These are phyloP conservation scores for Magnusiomyces ingens DNA, from an alignment of 1,139 yeast genomes.

Conservation along the genomic window DNA sequence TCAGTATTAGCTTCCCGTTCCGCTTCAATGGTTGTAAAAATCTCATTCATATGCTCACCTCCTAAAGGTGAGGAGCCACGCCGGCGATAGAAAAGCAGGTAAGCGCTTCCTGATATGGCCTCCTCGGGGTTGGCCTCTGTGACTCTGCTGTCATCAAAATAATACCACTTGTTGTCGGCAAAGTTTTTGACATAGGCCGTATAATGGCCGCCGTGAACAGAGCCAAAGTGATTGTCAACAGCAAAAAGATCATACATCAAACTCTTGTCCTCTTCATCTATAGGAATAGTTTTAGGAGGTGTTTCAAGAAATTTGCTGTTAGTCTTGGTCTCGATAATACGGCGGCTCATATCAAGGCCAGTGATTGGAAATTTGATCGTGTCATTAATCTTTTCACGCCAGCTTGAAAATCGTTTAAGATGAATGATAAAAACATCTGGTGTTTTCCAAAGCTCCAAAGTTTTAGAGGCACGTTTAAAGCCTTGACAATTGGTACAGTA, in stretches of 20 bases:
- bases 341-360: conserved; percentile 63
- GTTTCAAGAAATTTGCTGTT: conserved; percentile 19
- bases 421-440: conserved; percentile 90
- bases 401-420: conserved; percentile 81
- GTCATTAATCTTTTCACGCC: conserved; percentile 84
- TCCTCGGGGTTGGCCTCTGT: conserved; percentile 50
- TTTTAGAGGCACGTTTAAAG: conserved; percentile 85
- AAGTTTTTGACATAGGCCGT: conserved; percentile 84
- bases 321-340: conserved; percentile 38
- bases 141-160: conserved; percentile 82
- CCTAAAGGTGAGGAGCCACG: conserved; percentile 38
- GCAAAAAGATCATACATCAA: conserved; percentile 75
- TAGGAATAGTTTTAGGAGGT: background rate
- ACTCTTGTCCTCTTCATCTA: conserved; percentile 32
- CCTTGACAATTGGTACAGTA: conserved; percentile 86
- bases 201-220: conserved; percentile 96
- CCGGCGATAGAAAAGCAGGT: conserved; percentile 73
- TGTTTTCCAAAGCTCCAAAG: conserved; percentile 83
- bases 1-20: background rate
- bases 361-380: conserved; percentile 83
- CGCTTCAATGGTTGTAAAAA: conserved; percentile 24
- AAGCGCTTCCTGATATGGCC: conserved; percentile 73
- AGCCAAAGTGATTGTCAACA: conserved; percentile 94
- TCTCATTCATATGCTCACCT: conserved; percentile 26
- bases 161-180: conserved; percentile 76